Evolutionary conservation across 2,329 filamentous ascomycete genomes (phyloP).

Genomic region (Elsinoe perseae): DNA sequence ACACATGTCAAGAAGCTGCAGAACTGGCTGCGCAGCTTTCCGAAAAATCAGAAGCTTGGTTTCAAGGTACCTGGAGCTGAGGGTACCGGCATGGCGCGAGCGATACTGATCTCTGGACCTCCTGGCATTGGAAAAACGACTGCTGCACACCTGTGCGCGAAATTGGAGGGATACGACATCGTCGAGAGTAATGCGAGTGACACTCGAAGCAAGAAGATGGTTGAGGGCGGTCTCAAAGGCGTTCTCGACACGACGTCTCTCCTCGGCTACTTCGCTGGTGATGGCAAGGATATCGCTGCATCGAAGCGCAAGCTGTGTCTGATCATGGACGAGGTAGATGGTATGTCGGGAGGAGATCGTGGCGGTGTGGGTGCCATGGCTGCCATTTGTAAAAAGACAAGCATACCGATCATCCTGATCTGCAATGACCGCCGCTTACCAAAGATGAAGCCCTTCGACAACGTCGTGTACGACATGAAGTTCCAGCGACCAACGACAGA

Average conservation of each 20-base stretch:
- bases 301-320: constrained; percentile 88
- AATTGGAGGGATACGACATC: constrained; percentile 85
- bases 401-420: constrained; percentile 91
- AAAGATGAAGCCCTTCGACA: constrained; percentile 98
- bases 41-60: constrained; percentile 65
- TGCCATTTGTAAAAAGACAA: constrained; percentile 89
- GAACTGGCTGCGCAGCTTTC: constrained; percentile 76
- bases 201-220: constrained; percentile 87
- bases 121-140: constrained; percentile 98
- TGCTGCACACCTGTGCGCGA: constrained; percentile 87
- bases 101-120: constrained; percentile 91
- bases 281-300: constrained; percentile 69
- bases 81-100: constrained; percentile 72
- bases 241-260: constrained; percentile 91
- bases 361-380: constrained; percentile 92
- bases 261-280: constrained; percentile 79
- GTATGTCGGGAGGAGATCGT: constrained; percentile 94
- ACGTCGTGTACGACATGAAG: constrained; percentile 71
- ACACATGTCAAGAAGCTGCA: constrained; percentile 81
- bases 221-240: constrained; percentile 80
- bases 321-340: constrained; percentile 98
- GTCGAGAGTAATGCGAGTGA: constrained; percentile 96
- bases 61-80: constrained; percentile 81
- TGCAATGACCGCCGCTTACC: constrained; percentile 89
- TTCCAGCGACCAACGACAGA: constrained; percentile 88